Evolutionary conservation across 306 rosid genomes (phyloP).

Genomic region (Ammopiptanthus mongolicus): DNA sequence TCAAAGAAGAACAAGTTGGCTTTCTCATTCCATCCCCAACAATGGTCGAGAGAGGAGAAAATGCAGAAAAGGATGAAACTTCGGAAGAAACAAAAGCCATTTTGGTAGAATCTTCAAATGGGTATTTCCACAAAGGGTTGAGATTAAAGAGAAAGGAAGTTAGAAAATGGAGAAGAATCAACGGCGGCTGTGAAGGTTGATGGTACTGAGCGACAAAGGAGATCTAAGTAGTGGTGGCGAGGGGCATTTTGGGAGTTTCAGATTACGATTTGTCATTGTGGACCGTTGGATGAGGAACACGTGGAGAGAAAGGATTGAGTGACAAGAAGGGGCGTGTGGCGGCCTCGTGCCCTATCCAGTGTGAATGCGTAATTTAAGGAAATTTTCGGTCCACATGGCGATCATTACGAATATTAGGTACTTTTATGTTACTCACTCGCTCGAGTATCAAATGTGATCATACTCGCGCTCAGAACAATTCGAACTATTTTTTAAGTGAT

Average conservation of each 20-base stretch:
- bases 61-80: conserved; percentile 18
- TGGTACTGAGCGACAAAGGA: not conserved
- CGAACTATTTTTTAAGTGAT: no score
- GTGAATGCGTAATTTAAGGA: not conserved
- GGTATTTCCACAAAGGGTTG: not conserved
- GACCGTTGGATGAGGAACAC: conserved; percentile 26
- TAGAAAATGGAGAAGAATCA: not conserved
- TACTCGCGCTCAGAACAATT: no score
- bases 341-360: conserved; percentile 39
- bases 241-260: conserved; percentile 12
- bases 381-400: conserved; percentile 17
- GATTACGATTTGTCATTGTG: not conserved
- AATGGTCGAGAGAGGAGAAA: conserved; percentile 19
- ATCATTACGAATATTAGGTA: no score
- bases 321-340: conserved; percentile 53
- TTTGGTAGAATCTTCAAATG: not conserved
- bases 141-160: not conserved
- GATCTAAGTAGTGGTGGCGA: not conserved
- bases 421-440: no score
- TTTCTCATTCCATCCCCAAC: conserved; percentile 8
- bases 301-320: conserved; percentile 11
- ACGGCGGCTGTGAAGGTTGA: not conserved
- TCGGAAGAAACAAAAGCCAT: conserved; percentile 38
- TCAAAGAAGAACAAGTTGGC: conserved; percentile 1
- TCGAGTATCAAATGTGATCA: no score